Evolutionary conservation across 2,329 filamentous ascomycete genomes (phyloP).

Genomic region (Aspergillus hiratsukae): DNA sequence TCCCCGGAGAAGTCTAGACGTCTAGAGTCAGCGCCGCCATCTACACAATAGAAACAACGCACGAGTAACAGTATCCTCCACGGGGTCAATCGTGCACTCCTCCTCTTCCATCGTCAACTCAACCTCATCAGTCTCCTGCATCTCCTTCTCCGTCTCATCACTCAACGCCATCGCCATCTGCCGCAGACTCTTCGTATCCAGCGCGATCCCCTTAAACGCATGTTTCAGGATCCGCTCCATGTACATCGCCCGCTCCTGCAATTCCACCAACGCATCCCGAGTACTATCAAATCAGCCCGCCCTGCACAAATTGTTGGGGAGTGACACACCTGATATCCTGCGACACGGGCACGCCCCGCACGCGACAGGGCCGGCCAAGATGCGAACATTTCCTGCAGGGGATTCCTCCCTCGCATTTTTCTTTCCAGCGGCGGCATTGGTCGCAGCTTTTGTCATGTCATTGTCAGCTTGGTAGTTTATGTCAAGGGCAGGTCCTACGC

Average conservation of each 20-base stretch:
- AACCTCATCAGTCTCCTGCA: not conserved
- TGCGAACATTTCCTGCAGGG: conserved; percentile 15
- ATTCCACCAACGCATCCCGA: not conserved
- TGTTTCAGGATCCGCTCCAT: conserved; percentile 12
- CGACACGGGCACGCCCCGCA: not conserved
- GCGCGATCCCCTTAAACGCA: conserved; percentile 2
- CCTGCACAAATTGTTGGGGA: too few relatives aligned
- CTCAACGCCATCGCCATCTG: conserved; percentile 3
- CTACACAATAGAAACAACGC: not conserved
- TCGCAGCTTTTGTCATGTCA: conserved; percentile 7
- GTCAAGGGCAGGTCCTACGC: not conserved
- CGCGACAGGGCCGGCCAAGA: conserved; percentile 7
- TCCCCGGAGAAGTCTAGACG: conserved; percentile 52
- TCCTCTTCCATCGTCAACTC: conserved; percentile 5
- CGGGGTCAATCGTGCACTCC: conserved; percentile 10
- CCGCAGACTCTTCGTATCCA: conserved; percentile 5
- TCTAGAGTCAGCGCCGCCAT: not conserved
- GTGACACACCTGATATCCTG: not conserved
- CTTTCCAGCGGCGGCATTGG: conserved; percentile 15
- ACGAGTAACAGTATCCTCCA: conserved; percentile 12
- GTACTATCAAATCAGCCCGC: not conserved
- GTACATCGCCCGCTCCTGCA: conserved; percentile 6
- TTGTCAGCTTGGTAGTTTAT: not conserved
- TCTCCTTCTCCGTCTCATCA: not conserved
- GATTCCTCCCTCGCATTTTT: conserved; percentile 16